A percentile compares a stretch with the other conserved stretches of the same genome.
phyloP scores from a whole-genome alignment of 2,329 filamentous ascomycete species.

The Nigrospora sphaerica region DNA sequence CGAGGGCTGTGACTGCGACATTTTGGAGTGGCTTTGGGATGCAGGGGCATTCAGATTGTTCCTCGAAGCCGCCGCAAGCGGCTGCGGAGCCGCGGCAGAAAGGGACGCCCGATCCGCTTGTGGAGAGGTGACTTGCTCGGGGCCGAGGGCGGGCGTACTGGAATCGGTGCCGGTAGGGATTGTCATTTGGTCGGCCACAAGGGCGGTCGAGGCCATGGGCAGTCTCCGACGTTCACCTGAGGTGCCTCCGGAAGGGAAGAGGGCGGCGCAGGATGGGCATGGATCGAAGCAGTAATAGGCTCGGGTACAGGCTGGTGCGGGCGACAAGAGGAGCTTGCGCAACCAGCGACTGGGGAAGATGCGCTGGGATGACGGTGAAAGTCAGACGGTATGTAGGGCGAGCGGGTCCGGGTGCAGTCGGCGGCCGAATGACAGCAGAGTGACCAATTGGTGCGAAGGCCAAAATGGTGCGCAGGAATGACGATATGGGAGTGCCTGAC shows the following conservation, averaged over 20 bases:
- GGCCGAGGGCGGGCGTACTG: conserved; percentile 6
- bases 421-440: neutral
- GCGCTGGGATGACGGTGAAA: too few relatives aligned
- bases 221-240: too few relatives aligned
- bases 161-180: conserved; percentile 8
- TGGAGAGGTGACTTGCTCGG: conserved; percentile 1
- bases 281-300: neutral
- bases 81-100: conserved; percentile 7
- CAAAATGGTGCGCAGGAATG: too few relatives aligned
- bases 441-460: neutral
- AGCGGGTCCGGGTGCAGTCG: too few relatives aligned
- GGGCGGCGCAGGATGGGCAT: neutral
- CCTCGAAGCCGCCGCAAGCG: conserved; percentile 7
- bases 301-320: too few relatives aligned
- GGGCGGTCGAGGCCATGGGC: conserved; percentile 28
- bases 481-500: too few relatives aligned
- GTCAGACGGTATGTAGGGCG: too few relatives aligned
- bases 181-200: conserved; percentile 19
- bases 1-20: conserved; percentile 41
- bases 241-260: neutral
- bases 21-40: conserved; percentile 22
- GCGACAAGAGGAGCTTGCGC: too few relatives aligned
- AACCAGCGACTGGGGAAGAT: too few relatives aligned
- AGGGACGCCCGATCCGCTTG: conserved; percentile 7
- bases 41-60: conserved; percentile 15